Percentiles rank a stretch among this genome's conserved stretches.
phyloP scores from a whole-genome alignment of 2,329 filamentous ascomycete species.

The Neonectria faginata region DNA sequence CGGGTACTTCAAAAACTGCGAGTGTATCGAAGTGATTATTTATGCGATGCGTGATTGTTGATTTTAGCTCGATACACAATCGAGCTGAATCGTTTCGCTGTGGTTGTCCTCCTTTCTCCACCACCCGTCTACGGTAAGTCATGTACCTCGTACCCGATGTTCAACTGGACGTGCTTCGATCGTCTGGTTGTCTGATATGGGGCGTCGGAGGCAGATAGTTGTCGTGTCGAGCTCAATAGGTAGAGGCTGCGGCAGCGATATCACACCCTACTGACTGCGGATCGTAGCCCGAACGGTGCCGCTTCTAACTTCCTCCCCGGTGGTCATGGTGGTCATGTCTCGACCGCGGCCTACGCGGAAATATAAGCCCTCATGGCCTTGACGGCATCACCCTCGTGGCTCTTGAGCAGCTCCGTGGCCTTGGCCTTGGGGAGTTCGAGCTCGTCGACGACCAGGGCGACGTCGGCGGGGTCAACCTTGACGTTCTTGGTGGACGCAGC shows the following conservation, averaged over 20 bases:
- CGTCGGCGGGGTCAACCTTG: slow-evolving; percentile 80
- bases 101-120: background rate
- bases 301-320: too few relatives aligned
- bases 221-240: background rate
- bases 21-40: background rate
- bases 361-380: slow-evolving; percentile 73
- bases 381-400: slow-evolving; percentile 76
- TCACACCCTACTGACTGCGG: background rate
- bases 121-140: slow-evolving; percentile 1
- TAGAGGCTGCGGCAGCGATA: background rate
- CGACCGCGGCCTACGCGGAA: slow-evolving; percentile 35
- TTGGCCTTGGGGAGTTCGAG: slow-evolving; percentile 78
- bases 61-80: slow-evolving; percentile 11
- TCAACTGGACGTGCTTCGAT: background rate
- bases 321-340: background rate
- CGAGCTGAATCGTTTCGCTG: background rate
- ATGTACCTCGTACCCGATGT: background rate
- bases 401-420: slow-evolving; percentile 79
- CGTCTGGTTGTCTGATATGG: background rate
- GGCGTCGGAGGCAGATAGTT: background rate
- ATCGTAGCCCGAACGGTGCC: background rate
- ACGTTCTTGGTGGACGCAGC: slow-evolving; percentile 66
- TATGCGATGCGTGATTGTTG: background rate
- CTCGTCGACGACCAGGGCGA: slow-evolving; percentile 76
- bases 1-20: slow-evolving; percentile 11